Evolutionary conservation across 148 eudicot genomes (phyloP), one percentile per base, ranked within the genome.

Genomic region (Agrostemma githago): DNA sequence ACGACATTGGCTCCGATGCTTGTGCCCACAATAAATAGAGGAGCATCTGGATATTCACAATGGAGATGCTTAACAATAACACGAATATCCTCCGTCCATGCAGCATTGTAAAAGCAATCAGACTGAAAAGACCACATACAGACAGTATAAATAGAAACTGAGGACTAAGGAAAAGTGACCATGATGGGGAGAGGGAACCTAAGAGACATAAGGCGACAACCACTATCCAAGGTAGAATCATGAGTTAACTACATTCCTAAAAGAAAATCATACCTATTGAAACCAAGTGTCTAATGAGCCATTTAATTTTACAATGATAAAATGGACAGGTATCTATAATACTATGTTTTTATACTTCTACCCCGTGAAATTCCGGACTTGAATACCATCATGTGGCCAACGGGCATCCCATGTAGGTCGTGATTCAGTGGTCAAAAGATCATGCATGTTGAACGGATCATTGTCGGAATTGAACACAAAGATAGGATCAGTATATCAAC

Each of bases 21-120:
- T 8, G 90, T 88, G 74, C 98, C 98, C 61, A 95, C 79, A 54
- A 83, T 84, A 82, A 86, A 92, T 60, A 95, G 73, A 17, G 96
- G 96, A 62, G 92, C 90, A 66, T 78, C 73, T 51, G 90, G 85
- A 79, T 87, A 85, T 82, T 95, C 88, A 34, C 70, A 58, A 79
- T 90, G 97, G 69, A 95, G 88, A 83, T 87, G 78, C 74, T 82
- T 83, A 77, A 90, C 77, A 43, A 92, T 84, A 9, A 76, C 86
- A 68, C 92, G 87, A 68, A 86, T 72, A 83, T 95, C 97, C 74
- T 86, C 92, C 37, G 97, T 95, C 96, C 97, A 95, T 72, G 97
- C 97, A 81, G 97, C 98, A 79, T 92, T 95, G 68, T 92, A 92
- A 76, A 92, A 88, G 85, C 92, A 86, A 83, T 95, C 98, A 58